phyloP scores from a whole-genome alignment of 495 filamentous ascomycete species.

The Platismatia glauca region DNA sequence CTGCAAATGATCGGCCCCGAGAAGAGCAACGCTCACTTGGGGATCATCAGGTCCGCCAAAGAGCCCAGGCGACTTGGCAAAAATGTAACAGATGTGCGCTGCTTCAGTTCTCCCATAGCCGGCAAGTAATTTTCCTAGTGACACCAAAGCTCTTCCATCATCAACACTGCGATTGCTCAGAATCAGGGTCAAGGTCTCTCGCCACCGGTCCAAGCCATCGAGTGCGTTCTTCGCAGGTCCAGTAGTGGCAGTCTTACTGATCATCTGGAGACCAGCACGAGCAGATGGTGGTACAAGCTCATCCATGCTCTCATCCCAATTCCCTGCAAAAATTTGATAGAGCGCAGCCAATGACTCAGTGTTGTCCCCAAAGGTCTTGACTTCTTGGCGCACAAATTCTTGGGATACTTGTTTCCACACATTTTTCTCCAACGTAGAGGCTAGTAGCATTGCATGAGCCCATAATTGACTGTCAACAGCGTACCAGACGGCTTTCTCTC shows the following conservation, averaged over 20 bases:
- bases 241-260: conserved; percentile 55
- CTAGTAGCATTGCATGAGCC: conserved; percentile 91
- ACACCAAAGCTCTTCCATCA: conserved; percentile 65
- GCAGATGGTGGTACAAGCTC: conserved; percentile 94
- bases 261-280: conserved; percentile 81
- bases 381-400: conserved; percentile 87
- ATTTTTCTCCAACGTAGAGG: conserved; percentile 58
- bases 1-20: conserved; percentile 70
- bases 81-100: conserved; percentile 79
- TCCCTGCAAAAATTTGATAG: conserved; percentile 89
- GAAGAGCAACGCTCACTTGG: conserved; percentile 64
- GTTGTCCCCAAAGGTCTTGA: conserved; percentile 65
- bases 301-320: conserved; percentile 88
- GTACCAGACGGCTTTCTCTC: conserved; percentile 86
- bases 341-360: conserved; percentile 80
- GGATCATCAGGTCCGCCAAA: conserved; percentile 82
- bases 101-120: conserved; percentile 84
- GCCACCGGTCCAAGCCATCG: conserved; percentile 86
- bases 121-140: conserved; percentile 74
- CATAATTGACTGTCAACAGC: conserved; percentile 91
- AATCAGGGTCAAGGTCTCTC: conserved; percentile 77
- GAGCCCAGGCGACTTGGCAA: conserved; percentile 41
- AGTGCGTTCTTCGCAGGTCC: conserved; percentile 61
- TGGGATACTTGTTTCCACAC: conserved; percentile 89
- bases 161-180: conserved; percentile 76